These are phyloP conservation scores for Cystofilobasidium ferigula DNA, from an alignment of 768 basidiomycete species.

Conservation along the genomic window DNA sequence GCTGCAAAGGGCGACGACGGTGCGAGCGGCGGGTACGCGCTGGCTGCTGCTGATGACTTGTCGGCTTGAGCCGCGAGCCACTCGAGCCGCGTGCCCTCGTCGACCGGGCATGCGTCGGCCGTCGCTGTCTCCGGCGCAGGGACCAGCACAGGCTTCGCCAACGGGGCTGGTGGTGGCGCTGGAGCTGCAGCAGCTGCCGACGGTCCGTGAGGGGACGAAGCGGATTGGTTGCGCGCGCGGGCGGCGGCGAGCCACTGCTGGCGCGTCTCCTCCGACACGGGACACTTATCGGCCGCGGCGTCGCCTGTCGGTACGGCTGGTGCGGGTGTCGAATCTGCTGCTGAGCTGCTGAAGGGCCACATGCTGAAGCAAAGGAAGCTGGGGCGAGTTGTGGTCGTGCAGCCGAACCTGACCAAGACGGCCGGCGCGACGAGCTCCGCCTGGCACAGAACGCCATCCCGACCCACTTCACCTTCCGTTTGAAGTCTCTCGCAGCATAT, in stretches of 20 bases:
- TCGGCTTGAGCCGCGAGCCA: constrained; percentile 39
- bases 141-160: background rate
- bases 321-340: background rate
- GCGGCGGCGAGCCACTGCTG: background rate
- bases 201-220: background rate
- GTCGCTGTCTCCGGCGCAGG: constrained; percentile 5
- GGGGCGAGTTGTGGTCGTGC: no score
- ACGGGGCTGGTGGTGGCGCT: background rate
- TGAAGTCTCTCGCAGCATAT: no score
- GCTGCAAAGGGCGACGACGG: constrained; percentile 24
- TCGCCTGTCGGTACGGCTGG: background rate
- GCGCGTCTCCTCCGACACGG: constrained; percentile 3
- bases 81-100: constrained; percentile 46
- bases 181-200: background rate
- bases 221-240: background rate
- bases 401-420: no score
- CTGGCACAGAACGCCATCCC: no score
- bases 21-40: constrained; percentile 2
- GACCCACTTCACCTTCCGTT: no score
- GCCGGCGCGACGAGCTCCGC: no score
- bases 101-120: constrained; percentile 52
- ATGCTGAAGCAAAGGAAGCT: background rate
- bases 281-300: background rate
- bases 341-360: constrained; percentile 3
- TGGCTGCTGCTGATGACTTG: constrained; percentile 23